These are phyloP conservation scores for Zopfochytrium polystomum DNA, from an alignment of 371 early-diverging fungal genomes.

Conservation along the genomic window DNA sequence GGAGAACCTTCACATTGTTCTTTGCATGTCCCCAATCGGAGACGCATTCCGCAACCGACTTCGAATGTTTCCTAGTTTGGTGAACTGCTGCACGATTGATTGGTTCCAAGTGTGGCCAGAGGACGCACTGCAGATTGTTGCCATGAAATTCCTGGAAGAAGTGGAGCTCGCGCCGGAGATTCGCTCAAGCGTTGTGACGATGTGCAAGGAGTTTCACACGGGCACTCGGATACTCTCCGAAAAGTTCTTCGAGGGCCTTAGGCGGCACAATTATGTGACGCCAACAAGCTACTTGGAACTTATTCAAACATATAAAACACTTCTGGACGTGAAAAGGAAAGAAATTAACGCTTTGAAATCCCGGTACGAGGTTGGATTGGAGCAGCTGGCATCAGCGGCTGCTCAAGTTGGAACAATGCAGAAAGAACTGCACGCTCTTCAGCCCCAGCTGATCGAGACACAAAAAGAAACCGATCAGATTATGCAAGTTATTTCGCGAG, in stretches of 20 bases:
- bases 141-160: conserved; percentile 48
- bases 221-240: conserved; percentile 40
- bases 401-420: conserved; percentile 55
- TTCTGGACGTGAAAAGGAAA: conserved; percentile 47
- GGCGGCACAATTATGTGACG: conserved; percentile 53
- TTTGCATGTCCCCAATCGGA: conserved; percentile 59
- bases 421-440: conserved; percentile 47
- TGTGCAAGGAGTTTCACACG: conserved; percentile 54
- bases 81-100: conserved; percentile 61
- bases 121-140: conserved; percentile 57
- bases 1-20: conserved; percentile 55
- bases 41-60: conserved; percentile 56
- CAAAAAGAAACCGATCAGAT: conserved; percentile 54
- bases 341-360: conserved; percentile 46
- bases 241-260: conserved; percentile 41
- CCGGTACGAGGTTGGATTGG: conserved; percentile 54
- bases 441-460: conserved; percentile 53
- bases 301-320: conserved; percentile 52
- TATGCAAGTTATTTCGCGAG: conserved; percentile 48
- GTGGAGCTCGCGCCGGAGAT: conserved; percentile 44
- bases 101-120: conserved; percentile 64
- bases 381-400: conserved; percentile 52
- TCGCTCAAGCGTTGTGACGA: conserved; percentile 41
- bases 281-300: conserved; percentile 55
- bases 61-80: conserved; percentile 55